A percentile compares a stretch with the other conserved stretches of the same genome.
These are phyloP conservation scores for Miscanthus lutarioriparius DNA, from an alignment of 176 grass and related monocot species.

Conservation along the genomic window DNA sequence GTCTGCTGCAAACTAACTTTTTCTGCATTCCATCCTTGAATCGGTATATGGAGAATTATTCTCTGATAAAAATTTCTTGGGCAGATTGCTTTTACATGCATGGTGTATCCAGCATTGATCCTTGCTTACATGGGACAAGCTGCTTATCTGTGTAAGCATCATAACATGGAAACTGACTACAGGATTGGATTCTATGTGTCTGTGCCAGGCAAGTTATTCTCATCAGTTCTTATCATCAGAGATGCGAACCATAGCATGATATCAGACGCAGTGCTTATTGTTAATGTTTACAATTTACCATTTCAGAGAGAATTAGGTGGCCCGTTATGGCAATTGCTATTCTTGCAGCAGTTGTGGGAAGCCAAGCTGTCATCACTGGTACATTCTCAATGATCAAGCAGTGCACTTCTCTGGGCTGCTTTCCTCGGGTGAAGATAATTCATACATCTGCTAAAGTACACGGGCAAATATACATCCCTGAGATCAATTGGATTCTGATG, in stretches of 20 bases:
- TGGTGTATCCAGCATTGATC: conserved; percentile 97
- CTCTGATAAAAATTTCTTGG: conserved; percentile 3
- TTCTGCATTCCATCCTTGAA: background rate
- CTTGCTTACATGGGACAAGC: conserved; percentile 99
- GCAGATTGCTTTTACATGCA: conserved; percentile 93
- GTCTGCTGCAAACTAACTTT: background rate
- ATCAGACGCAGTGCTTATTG: conserved; percentile 1
- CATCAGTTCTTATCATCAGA: conserved; percentile 18
- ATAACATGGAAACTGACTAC: conserved; percentile 80
- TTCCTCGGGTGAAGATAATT: conserved; percentile 94
- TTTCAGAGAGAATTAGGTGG: conserved; percentile 80
- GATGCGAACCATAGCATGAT: conserved; percentile 2
- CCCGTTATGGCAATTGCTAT: conserved; percentile 89
- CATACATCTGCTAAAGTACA: conserved; percentile 91
- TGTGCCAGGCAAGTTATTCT: conserved; percentile 76
- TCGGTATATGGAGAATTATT: background rate
- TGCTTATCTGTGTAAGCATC: conserved; percentile 92
- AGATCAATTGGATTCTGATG: conserved; percentile 99
- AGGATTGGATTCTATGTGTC: conserved; percentile 97
- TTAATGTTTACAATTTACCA: conserved; percentile 28
- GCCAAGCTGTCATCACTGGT: conserved; percentile 91
- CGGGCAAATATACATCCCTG: conserved; percentile 94
- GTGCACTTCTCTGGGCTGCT: conserved; percentile 92
- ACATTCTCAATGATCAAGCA: conserved; percentile 99
- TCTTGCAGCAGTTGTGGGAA: conserved; percentile 92